Conservation (phyloP, 2,329 filamentous ascomycete genomes). For the Exophiala bonariae region DNA sequence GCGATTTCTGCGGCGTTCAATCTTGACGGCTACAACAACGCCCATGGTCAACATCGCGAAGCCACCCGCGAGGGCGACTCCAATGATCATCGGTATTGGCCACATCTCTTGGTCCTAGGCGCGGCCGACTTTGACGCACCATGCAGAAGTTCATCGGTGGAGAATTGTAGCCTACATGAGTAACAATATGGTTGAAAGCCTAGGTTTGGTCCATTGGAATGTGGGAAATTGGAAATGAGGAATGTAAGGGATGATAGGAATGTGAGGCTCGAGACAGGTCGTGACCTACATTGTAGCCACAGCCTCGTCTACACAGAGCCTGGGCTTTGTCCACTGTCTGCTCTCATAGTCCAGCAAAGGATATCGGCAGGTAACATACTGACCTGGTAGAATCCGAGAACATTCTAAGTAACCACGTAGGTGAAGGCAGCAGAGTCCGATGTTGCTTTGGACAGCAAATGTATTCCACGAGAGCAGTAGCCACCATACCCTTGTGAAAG, state of each 20-base stretch:
- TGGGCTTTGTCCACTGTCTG: too few species aligned
- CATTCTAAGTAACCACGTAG: too few species aligned
- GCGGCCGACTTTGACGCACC: slow-evolving; percentile 2
- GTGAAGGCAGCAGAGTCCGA: too few species aligned
- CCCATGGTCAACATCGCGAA: slow-evolving; percentile 15
- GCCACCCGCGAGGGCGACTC: slow-evolving; percentile 16
- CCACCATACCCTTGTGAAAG: too few species aligned
- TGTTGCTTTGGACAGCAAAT: too few species aligned
- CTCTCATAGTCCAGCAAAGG: too few species aligned
- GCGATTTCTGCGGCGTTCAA: slow-evolving; percentile 21
- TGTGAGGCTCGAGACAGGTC: not conserved
- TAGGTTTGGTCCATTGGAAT: slow-evolving; percentile 17
- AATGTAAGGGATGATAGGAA: slow-evolving; percentile 17
- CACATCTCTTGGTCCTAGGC: slow-evolving; percentile 19
- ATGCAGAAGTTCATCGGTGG: slow-evolving; percentile 13
- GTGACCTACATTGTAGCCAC: not conserved
- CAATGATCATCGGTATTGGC: slow-evolving; percentile 22
- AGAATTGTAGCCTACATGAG: not conserved
- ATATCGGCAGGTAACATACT: too few species aligned
- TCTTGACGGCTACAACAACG: slow-evolving; percentile 15
- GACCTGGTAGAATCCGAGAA: too few species aligned
- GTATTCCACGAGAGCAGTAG: too few species aligned
- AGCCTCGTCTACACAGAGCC: not conserved
- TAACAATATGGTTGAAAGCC: not conserved
- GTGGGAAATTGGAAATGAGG: slow-evolving; percentile 18